Conservation (phyloP, 495 filamentous ascomycete species). For the Chaetomium tenue region DNA sequence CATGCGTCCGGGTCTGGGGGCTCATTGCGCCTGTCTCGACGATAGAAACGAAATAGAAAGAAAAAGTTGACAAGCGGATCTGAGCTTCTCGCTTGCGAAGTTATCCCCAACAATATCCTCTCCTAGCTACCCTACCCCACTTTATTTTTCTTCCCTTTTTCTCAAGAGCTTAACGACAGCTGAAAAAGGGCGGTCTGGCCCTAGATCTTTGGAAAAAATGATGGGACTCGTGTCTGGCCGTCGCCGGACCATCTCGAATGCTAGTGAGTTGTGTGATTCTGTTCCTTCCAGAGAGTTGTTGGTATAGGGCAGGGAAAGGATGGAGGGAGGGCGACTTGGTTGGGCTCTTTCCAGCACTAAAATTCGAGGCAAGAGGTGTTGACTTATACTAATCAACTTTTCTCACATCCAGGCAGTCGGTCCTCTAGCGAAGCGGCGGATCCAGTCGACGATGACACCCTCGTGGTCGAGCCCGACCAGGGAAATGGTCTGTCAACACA, state of each 20-base stretch:
- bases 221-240: conserved; percentile 39
- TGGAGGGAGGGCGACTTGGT: conserved; percentile 25
- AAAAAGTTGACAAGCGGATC: neutral
- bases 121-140: neutral
- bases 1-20: conserved; percentile 8
- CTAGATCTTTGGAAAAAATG: conserved; percentile 21
- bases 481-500: conserved; percentile 58
- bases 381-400: conserved; percentile 21
- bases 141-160: conserved; percentile 20
- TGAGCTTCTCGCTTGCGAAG: neutral
- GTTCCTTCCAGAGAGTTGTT: conserved; percentile 16
- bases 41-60: neutral
- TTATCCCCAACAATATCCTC: neutral
- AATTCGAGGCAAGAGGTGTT: conserved; percentile 31
- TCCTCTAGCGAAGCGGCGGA: conserved; percentile 46
- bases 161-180: conserved; percentile 10
- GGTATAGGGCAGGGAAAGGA: conserved; percentile 28
- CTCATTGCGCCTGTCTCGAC: neutral
- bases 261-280: conserved; percentile 36
- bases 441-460: conserved; percentile 66
- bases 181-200: neutral
- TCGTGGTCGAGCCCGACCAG: conserved; percentile 71
- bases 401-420: conserved; percentile 44
- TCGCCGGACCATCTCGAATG: conserved; percentile 39
- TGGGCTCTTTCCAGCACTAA: conserved; percentile 25